A percentile compares a stretch with the other conserved stretches of the same genome.
phyloP scores from a whole-genome alignment of 129 eudicot genomes.

The Erigeron canadensis region DNA sequence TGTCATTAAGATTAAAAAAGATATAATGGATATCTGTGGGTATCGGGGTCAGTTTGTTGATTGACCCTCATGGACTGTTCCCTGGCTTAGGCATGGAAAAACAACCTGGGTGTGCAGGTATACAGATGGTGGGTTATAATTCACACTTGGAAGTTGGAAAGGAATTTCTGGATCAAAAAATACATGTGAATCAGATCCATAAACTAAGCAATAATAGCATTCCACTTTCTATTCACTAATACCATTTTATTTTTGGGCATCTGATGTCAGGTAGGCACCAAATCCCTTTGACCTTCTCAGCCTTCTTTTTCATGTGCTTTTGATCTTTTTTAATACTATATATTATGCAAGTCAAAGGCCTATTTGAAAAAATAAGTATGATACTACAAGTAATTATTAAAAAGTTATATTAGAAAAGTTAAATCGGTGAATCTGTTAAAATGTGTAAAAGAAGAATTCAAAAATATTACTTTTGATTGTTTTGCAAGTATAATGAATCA shows the following conservation, averaged over 20 bases:
- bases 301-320: conserved; percentile 27
- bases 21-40: not conserved
- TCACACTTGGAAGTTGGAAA: conserved; percentile 19
- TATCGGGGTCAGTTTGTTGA: conserved; percentile 9
- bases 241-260: not conserved
- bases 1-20: too few species aligned
- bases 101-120: conserved; percentile 30
- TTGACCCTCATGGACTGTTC: conserved; percentile 32
- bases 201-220: conserved; percentile 29
- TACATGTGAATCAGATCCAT: conserved; percentile 41
- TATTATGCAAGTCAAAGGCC: conserved; percentile 22
- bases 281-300: conserved; percentile 23
- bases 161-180: conserved; percentile 23
- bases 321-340: not conserved
- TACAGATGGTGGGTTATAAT: conserved; percentile 28
- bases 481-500: too few species aligned
- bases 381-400: too few species aligned
- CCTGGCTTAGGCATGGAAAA: conserved; percentile 20
- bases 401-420: too few species aligned
- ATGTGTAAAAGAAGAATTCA: too few species aligned
- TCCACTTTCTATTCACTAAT: conserved; percentile 27
- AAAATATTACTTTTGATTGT: too few species aligned
- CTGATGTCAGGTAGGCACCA: conserved; percentile 7
- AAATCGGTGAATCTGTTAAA: too few species aligned
- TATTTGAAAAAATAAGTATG: not conserved